Evolutionary conservation across 345 rosid species (phyloP).

Genomic region (Eucalyptus marginata): DNA sequence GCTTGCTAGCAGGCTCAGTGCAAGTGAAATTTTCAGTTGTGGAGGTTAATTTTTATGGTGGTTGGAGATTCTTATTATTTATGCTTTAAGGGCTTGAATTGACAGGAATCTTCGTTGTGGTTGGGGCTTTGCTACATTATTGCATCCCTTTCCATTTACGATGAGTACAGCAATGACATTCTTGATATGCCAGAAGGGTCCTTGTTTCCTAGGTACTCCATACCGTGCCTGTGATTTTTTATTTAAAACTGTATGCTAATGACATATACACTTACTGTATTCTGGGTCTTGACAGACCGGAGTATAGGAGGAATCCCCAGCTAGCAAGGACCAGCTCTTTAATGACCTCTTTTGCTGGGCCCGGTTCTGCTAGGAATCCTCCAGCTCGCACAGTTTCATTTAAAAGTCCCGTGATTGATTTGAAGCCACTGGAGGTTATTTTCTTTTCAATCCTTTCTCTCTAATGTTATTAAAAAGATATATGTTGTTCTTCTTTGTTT

Average conservation of each 20-base stretch:
- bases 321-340: slow-evolving; percentile 18
- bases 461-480: not conserved
- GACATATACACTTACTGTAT: not conserved
- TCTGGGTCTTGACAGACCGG: slow-evolving; percentile 33
- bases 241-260: not conserved
- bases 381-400: slow-evolving; percentile 42
- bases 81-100: not conserved
- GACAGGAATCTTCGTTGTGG: slow-evolving; percentile 22
- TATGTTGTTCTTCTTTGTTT: not conserved
- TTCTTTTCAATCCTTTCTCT: not conserved
- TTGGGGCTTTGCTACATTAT: slow-evolving; percentile 73
- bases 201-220: slow-evolving; percentile 65
- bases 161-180: slow-evolving; percentile 85
- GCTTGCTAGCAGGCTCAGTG: not conserved
- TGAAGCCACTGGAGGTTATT: slow-evolving; percentile 72
- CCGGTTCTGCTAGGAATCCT: slow-evolving; percentile 33
- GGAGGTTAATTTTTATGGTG: not conserved
- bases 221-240: not conserved
- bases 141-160: slow-evolving; percentile 75
- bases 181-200: slow-evolving; percentile 94
- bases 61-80: not conserved
- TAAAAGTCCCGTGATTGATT: slow-evolving; percentile 35
- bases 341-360: slow-evolving; percentile 24
- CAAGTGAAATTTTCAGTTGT: not conserved
- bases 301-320: slow-evolving; percentile 22